These are phyloP conservation scores for Ascochyta fabae DNA, from an alignment of 2,329 filamentous ascomycete genomes.

Conservation along the genomic window DNA sequence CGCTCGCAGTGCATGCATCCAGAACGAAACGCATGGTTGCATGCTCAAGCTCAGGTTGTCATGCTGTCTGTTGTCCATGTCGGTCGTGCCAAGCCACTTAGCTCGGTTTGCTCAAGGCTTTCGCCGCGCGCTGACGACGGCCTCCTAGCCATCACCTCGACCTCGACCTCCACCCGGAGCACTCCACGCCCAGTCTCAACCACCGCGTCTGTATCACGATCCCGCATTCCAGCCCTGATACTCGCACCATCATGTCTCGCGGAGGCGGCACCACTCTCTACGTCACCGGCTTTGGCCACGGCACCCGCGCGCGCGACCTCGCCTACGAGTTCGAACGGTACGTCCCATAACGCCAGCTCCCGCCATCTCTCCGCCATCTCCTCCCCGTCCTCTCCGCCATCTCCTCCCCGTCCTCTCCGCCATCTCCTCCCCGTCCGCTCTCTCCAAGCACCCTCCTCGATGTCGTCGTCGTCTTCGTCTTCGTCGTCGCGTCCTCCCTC, in stretches of 20 bases:
- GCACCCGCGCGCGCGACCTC: conserved; percentile 97
- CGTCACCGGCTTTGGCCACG: conserved; percentile 98
- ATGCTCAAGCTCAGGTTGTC: neutral
- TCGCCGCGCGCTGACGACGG: conserved; percentile 18
- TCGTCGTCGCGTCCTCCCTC: conserved; percentile 48
- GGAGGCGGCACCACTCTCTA: conserved; percentile 92
- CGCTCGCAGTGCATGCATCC: too few relatives aligned
- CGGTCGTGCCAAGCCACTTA: conserved; percentile 10
- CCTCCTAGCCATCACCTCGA: conserved; percentile 22
- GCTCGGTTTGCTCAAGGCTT: conserved; percentile 14
- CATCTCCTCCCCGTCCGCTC: conserved; percentile 34
- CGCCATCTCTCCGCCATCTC: neutral
- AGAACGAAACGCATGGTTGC: too few relatives aligned
- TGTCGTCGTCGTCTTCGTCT: conserved; percentile 40
- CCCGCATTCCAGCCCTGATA: conserved; percentile 10
- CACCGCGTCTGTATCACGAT: conserved; percentile 19
- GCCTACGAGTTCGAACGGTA: conserved; percentile 99
- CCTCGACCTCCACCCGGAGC: conserved; percentile 2
- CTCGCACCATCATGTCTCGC: conserved; percentile 74
- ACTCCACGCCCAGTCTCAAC: conserved; percentile 20
- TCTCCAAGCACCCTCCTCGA: conserved; percentile 3
- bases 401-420: conserved; percentile 13
- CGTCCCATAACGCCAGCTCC: conserved; percentile 65
- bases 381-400: conserved; percentile 13
- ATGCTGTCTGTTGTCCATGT: too few relatives aligned